Conservation (phyloP, 2,329 filamentous ascomycete species). For the Didymella glomerata region DNA sequence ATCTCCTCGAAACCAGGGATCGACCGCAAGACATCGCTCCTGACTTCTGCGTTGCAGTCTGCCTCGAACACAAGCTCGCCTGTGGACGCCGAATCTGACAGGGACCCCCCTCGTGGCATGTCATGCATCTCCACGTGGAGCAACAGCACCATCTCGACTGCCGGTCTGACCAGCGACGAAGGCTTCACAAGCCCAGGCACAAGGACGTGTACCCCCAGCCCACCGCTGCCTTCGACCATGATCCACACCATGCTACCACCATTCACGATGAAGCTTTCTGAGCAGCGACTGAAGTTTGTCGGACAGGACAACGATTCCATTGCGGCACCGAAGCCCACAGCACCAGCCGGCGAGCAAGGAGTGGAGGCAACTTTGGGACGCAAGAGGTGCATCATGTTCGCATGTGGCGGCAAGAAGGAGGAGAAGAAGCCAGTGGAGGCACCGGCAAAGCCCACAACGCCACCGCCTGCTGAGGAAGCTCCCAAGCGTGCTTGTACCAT, state of each 20-base stretch:
- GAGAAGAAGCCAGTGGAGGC: slow-evolving; percentile 48
- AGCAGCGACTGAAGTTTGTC: slow-evolving; percentile 49
- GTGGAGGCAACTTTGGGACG: slow-evolving; percentile 73
- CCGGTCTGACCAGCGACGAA: slow-evolving; percentile 93
- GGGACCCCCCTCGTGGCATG: slow-evolving; percentile 51
- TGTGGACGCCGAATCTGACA: slow-evolving; percentile 53
- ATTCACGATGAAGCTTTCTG: slow-evolving; percentile 51
- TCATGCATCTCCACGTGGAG: slow-evolving; percentile 75
- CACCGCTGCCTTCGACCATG: slow-evolving; percentile 72
- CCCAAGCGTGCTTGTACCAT: slow-evolving; percentile 69
- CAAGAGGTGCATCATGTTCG: slow-evolving; percentile 92
- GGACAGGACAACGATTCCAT: slow-evolving; percentile 45
- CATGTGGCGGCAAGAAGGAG: slow-evolving; percentile 69
- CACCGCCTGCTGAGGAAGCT: slow-evolving; percentile 39
- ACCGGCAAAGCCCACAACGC: slow-evolving; percentile 32
- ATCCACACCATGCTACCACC: slow-evolving; percentile 49
- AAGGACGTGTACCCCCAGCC: slow-evolving; percentile 87
- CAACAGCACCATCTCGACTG: slow-evolving; percentile 83
- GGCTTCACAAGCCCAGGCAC: slow-evolving; percentile 84
- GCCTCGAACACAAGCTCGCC: slow-evolving; percentile 51
- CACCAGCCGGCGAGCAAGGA: slow-evolving; percentile 59
- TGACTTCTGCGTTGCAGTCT: slow-evolving; percentile 81
- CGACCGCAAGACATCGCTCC: slow-evolving; percentile 75
- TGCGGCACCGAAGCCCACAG: slow-evolving; percentile 3
- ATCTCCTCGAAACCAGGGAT: slow-evolving; percentile 57